Evolutionary conservation across 1,284 basidiomycete genomes (phyloP), one percentile per base, ranked within the genome.

Genomic region (Cryptococcus floricola): DNA sequence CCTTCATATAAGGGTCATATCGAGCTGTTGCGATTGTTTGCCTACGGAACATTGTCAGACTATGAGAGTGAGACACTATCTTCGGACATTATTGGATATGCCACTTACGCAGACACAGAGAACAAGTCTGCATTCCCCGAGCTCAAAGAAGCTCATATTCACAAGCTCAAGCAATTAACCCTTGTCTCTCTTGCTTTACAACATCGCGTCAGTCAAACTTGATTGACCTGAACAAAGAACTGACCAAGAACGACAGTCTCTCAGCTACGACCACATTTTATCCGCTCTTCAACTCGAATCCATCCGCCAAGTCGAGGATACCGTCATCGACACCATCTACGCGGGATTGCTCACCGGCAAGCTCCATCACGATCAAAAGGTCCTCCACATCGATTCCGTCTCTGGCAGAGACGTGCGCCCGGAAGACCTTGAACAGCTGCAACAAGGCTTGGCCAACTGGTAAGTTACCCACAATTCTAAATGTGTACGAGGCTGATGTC

Each of bases 251-350:
- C 34, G 19, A 2, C 47, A 73, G 71, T 64, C 65, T 12, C 58
- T 72, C 5, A 52, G 61, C 3, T 73, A 74, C 52, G 42, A 65
- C 23, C 50, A 61, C 18, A 50, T 75, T 19, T 39, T 63, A 14
- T 25, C 52, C 4, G 41, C 52, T 2, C 82, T 97, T 18, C 82
- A 89, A 47, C 82, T 92, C 71, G 80, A 83, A 2, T 85, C 83
- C 1, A 84, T 91, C 52, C 85, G 91, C 50, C 88, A 89, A 61
- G 84, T 98, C 4, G 95, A 98, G 73, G 93, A 97, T 74, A 83
- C 96, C 61, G 88, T 97, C 73, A 97, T 98, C 73, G 93, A 97
- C 67, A 86, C 87, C 9, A 91, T 97, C 71, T 98, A 97, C 74
- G 84, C 89, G 39, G 88, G 89, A 65, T 80, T 97, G 48, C 81